Percentiles rank a stretch among this genome's conserved stretches.
phyloP scores from a whole-genome alignment of 2,329 filamentous ascomycete genomes.

The Daldinia eschscholtzii region DNA sequence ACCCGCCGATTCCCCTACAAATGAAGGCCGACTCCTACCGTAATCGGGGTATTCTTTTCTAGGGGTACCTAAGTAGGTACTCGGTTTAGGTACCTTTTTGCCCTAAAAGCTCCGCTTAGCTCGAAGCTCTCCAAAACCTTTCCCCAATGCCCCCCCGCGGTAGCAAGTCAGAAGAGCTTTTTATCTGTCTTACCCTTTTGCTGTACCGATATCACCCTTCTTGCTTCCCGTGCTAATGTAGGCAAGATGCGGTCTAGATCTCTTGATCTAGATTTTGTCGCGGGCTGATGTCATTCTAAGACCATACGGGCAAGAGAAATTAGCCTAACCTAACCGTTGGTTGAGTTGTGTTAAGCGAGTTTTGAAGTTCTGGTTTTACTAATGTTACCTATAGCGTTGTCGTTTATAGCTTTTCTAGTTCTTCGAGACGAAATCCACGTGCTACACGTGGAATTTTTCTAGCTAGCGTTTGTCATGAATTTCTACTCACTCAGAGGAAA shows the following conservation, averaged over 20 bases:
- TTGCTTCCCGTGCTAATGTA: conserved; percentile 8
- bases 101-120: background rate
- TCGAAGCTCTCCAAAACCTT: background rate
- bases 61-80: conserved; percentile 10
- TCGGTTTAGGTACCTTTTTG: conserved; percentile 1
- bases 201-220: conserved; percentile 1
- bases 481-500: conserved; percentile 10
- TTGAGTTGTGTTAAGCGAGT: background rate
- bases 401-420: background rate
- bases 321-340: no score
- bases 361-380: background rate
- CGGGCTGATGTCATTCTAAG: conserved; percentile 23
- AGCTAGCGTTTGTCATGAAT: background rate
- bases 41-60: conserved; percentile 17
- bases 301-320: background rate
- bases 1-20: conserved; percentile 39
- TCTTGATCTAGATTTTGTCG: conserved; percentile 15
- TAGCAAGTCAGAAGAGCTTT: background rate
- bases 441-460: background rate
- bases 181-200: conserved; percentile 11
- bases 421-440: background rate
- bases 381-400: background rate
- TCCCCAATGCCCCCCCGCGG: background rate
- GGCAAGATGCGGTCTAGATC: conserved; percentile 16
- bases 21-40: conserved; percentile 33